These are phyloP conservation scores for Leishmania tarentolae DNA, from an alignment of 208 protist genomes.

Conservation along the genomic window DNA sequence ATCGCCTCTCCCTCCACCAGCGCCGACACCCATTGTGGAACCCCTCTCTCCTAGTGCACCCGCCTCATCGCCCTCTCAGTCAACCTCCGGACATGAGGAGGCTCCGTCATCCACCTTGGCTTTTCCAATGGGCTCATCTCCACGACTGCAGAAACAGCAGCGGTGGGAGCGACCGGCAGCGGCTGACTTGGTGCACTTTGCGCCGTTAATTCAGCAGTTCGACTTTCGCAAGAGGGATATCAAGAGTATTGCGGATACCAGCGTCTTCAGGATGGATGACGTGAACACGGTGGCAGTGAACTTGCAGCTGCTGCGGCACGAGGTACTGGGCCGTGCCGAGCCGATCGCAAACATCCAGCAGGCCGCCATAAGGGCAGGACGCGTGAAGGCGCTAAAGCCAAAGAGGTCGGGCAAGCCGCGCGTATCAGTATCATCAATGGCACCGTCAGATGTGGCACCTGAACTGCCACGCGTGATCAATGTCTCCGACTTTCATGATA, in stretches of 20 bases:
- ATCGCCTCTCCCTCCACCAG: not conserved
- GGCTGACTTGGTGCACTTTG: constrained; percentile 17
- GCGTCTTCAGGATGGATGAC: constrained; percentile 36
- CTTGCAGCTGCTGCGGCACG: constrained; percentile 31
- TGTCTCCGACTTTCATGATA: constrained; percentile 42
- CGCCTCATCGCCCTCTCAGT: not conserved
- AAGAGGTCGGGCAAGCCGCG: not conserved
- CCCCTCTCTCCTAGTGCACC: not conserved
- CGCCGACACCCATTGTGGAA: not conserved
- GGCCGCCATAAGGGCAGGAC: constrained; percentile 17
- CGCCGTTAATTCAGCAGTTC: constrained; percentile 48
- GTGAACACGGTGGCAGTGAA: constrained; percentile 19
- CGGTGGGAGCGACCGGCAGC: not conserved
- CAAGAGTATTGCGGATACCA: constrained; percentile 42
- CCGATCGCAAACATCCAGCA: constrained; percentile 15
- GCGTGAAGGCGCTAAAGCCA: constrained; percentile 4
- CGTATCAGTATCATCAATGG: no score
- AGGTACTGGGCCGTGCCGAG: constrained; percentile 32
- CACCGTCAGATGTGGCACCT: not conserved
- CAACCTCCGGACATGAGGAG: not conserved
- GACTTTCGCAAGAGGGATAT: constrained; percentile 58
- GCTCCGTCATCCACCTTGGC: not conserved
- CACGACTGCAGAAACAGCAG: not conserved
- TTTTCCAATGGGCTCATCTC: not conserved
- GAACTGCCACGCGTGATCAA: constrained; percentile 11